phyloP scores from a whole-genome alignment of 1,139 yeast genomes.

The Diutina pseudorugosa region DNA sequence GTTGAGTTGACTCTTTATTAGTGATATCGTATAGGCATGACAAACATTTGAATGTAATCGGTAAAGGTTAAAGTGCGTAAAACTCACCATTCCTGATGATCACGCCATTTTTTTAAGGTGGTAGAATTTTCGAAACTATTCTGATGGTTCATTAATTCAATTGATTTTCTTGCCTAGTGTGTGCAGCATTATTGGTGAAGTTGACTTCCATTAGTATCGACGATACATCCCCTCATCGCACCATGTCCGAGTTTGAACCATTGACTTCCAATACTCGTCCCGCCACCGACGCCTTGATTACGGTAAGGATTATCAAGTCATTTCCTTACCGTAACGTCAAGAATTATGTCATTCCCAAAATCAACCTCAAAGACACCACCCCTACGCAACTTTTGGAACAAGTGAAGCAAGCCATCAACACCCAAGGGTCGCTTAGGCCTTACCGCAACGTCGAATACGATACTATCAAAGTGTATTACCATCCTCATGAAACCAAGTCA shows the following conservation, averaged over 20 bases:
- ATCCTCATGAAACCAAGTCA: slow-evolving; percentile 91
- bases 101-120: too few species aligned
- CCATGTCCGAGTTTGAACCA: slow-evolving; percentile 34
- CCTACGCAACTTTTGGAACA: slow-evolving; percentile 46
- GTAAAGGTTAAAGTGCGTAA: background rate
- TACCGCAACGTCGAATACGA: slow-evolving; percentile 70
- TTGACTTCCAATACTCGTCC: slow-evolving; percentile 60
- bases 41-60: background rate
- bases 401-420: slow-evolving; percentile 36
- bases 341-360: slow-evolving; percentile 59
- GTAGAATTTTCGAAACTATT: too few species aligned
- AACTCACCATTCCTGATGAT: too few species aligned
- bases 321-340: slow-evolving; percentile 88
- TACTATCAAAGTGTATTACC: slow-evolving; percentile 75
- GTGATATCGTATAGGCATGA: background rate
- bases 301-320: slow-evolving; percentile 79
- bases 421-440: slow-evolving; percentile 67
- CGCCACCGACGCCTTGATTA: slow-evolving; percentile 57
- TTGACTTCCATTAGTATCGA: background rate
- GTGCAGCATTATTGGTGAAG: background rate
- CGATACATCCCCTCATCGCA: background rate
- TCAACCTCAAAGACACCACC: slow-evolving; percentile 62
- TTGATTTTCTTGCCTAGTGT: background rate
- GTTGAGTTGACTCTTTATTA: too few species aligned
- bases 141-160: too few species aligned